Percentiles rank a stretch among this genome's conserved stretches.
Conservation (phyloP, 2,329 filamentous ascomycete species). For the Ambrosiella beaveri region DNA sequence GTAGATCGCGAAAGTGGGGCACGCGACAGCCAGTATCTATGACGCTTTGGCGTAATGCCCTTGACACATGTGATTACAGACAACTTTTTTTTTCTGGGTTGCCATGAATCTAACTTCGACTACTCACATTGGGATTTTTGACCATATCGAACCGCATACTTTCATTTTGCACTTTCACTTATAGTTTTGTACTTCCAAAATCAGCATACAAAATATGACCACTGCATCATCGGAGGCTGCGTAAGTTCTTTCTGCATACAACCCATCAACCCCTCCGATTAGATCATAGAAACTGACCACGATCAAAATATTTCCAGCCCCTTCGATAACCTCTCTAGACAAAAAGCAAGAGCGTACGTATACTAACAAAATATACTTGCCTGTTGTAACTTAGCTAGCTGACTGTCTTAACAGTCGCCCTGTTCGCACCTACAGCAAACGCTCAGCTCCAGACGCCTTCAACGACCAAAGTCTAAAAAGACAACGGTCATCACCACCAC, state of each 20-base stretch:
- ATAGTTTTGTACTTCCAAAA: neutral
- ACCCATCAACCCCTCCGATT: neutral
- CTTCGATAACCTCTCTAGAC: constrained; percentile 6
- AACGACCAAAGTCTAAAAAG: constrained; percentile 19
- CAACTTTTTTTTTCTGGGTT: too few relatives aligned
- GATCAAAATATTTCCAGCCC: neutral
- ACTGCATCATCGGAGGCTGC: constrained; percentile 1
- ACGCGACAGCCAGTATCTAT: neutral
- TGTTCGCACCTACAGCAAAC: constrained; percentile 26
- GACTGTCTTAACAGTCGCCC: constrained; percentile 2
- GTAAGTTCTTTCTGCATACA: neutral
- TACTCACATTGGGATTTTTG: neutral
- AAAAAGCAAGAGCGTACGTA: constrained; percentile 9
- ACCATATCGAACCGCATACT: neutral
- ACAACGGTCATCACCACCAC: constrained; percentile 11
- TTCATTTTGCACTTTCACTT: neutral
- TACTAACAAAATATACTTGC: neutral
- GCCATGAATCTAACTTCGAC: too few relatives aligned
- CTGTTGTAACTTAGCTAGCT: neutral
- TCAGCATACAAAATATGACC: neutral
- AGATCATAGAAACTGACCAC: neutral
- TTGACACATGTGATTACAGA: too few relatives aligned
- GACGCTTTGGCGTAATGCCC: neutral
- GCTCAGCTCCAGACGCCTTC: constrained; percentile 16
- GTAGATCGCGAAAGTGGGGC: constrained; percentile 11